Evolutionary conservation across 257 asterid species (phyloP).

Genomic region (Rauvolfia tetraphylla): DNA sequence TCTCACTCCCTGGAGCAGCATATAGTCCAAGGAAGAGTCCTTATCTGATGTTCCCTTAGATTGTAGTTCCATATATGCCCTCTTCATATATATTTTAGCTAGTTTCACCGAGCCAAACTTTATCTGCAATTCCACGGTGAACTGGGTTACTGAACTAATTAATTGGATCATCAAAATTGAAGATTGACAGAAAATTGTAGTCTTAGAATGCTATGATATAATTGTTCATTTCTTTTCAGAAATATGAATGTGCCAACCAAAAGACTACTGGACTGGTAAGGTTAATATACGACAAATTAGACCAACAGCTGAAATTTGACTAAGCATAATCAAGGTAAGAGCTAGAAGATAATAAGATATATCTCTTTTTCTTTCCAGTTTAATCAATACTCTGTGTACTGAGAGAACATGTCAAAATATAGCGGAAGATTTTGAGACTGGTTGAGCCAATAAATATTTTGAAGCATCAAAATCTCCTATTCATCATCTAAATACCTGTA

Average conservation of each 20-base stretch:
- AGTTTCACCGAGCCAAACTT: slow-evolving; percentile 78
- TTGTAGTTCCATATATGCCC: slow-evolving; percentile 85
- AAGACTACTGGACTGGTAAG: not conserved
- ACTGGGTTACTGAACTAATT: not conserved
- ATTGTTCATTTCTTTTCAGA: not conserved
- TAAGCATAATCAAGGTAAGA: not conserved
- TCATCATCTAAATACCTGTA: not conserved
- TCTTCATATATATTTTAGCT: slow-evolving; percentile 84
- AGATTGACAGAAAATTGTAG: not conserved
- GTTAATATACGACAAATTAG: not conserved
- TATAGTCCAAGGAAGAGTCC: slow-evolving; percentile 81
- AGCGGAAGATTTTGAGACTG: not conserved
- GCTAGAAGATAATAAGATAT: not conserved
- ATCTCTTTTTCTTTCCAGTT: not conserved
- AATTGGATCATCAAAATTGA: not conserved
- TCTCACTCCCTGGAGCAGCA: slow-evolving; percentile 90
- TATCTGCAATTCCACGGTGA: slow-evolving; percentile 41
- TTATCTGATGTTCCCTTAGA: slow-evolving; percentile 65
- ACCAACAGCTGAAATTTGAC: not conserved
- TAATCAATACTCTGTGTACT: not conserved
- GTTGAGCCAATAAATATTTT: not conserved
- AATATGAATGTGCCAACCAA: not conserved
- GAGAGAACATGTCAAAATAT: not conserved
- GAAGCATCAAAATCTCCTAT: not conserved
- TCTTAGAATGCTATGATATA: not conserved